Conservation (phyloP, 2,329 filamentous ascomycete genomes). For the Aphanoascus verrucosus region DNA sequence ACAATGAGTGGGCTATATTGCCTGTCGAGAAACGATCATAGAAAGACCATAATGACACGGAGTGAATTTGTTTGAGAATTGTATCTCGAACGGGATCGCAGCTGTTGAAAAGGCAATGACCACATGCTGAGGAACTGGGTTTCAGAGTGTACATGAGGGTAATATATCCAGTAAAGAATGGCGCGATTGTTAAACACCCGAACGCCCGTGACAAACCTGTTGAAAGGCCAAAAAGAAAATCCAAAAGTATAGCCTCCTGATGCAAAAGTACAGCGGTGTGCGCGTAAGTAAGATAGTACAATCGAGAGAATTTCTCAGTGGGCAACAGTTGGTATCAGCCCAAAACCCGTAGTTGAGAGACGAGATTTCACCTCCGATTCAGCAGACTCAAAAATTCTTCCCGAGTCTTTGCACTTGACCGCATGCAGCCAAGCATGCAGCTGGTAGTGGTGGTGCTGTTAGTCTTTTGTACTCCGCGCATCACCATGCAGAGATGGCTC, state of each 20-base stretch:
- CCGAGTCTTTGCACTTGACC: conserved; percentile 81
- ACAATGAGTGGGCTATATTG: too few relatives aligned
- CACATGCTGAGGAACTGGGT: background rate
- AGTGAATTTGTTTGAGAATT: background rate
- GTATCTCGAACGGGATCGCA: background rate
- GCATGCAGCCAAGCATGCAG: conserved; percentile 94
- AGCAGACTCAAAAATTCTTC: conserved; percentile 89
- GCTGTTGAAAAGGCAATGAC: background rate
- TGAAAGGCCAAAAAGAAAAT: conserved; percentile 12
- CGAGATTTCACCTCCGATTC: conserved; percentile 39
- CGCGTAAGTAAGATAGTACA: background rate
- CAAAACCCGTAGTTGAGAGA: background rate
- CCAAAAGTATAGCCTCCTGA: conserved; percentile 1
- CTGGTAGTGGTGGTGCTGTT: conserved; percentile 80
- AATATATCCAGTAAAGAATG: background rate
- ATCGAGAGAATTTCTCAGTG: background rate
- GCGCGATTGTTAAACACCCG: background rate
- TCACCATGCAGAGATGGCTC: conserved; percentile 95
- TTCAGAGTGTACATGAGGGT: background rate
- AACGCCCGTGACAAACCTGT: conserved; percentile 14
- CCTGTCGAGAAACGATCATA: background rate
- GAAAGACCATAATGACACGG: background rate
- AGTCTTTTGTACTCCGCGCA: conserved; percentile 95
- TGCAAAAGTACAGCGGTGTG: conserved; percentile 3
- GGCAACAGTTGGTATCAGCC: background rate